phyloP scores from a whole-genome alignment of 2,329 filamentous ascomycete species.

The Epichloe uncinata region DNA sequence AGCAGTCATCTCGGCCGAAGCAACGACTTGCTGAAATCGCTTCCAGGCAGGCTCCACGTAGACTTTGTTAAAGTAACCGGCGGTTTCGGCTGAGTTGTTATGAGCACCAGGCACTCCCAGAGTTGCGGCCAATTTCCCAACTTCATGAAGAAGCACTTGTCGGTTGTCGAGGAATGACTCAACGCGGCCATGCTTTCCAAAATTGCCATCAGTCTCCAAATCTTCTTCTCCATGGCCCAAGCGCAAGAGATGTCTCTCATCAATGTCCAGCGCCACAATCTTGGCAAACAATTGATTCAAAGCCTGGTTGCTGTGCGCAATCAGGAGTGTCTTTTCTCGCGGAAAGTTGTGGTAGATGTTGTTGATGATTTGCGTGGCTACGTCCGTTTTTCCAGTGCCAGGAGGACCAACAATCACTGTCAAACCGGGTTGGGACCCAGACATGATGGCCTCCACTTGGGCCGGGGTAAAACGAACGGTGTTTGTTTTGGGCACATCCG shows the following conservation, averaged over 20 bases:
- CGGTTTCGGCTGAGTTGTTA: conserved; percentile 89
- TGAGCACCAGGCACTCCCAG: conserved; percentile 87
- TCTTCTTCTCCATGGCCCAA: conserved; percentile 95
- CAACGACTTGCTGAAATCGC: conserved; percentile 54
- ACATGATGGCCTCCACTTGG: conserved; percentile 85
- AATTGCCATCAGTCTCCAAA: conserved; percentile 70
- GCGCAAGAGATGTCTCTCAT: conserved; percentile 82
- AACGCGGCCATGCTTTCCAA: conserved; percentile 88
- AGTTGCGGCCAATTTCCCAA: conserved; percentile 72
- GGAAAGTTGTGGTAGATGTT: conserved; percentile 99
- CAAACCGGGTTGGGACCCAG: conserved; percentile 84
- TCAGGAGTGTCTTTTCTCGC: conserved; percentile 74
- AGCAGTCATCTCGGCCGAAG: conserved; percentile 39
- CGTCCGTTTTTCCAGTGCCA: conserved; percentile 97
- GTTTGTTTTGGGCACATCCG: conserved; percentile 73
- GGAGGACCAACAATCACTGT: conserved; percentile 91
- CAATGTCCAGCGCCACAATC: conserved; percentile 91
- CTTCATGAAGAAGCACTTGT: conserved; percentile 63
- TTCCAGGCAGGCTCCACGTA: conserved; percentile 83
- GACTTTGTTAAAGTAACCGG: conserved; percentile 89
- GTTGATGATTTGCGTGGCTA: conserved; percentile 95
- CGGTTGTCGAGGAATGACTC: conserved; percentile 91
- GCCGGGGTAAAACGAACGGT: conserved; percentile 76
- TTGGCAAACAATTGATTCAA: conserved; percentile 97
- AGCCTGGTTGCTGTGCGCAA: conserved; percentile 96